phyloP scores from a whole-genome alignment of 2,329 filamentous ascomycete genomes.

The Domatiomyces catenatus region DNA sequence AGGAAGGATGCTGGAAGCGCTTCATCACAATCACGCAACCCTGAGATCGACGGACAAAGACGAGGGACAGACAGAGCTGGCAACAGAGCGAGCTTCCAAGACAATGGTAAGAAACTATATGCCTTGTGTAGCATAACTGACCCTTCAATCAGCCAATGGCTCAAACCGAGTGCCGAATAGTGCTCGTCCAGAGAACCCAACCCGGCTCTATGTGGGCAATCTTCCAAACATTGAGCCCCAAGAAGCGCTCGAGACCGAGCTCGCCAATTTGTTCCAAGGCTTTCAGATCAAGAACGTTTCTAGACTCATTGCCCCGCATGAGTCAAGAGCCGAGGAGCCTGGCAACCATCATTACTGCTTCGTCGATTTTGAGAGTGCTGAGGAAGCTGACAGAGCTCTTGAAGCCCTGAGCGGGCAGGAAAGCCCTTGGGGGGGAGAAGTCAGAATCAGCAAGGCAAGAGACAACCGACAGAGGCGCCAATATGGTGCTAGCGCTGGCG shows the following conservation, averaged over 20 bases:
- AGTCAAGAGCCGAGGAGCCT: constrained; percentile 35
- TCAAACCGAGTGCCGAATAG: neutral
- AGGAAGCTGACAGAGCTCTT: constrained; percentile 40
- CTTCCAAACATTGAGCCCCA: constrained; percentile 31
- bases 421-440: constrained; percentile 25
- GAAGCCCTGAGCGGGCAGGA: constrained; percentile 27
- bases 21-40: neutral
- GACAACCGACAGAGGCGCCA: constrained; percentile 17
- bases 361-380: constrained; percentile 43
- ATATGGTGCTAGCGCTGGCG: too few relatives aligned
- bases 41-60: neutral
- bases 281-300: constrained; percentile 33
- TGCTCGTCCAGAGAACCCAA: constrained; percentile 7
- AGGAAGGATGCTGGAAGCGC: constrained; percentile 27
- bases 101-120: neutral
- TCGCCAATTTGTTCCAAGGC: constrained; percentile 30
- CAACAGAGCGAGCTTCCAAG: neutral
- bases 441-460: constrained; percentile 27
- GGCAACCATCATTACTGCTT: constrained; percentile 51
- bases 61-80: neutral
- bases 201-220: constrained; percentile 32
- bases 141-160: neutral
- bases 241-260: constrained; percentile 27
- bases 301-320: constrained; percentile 44
- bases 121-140: neutral